Conservation (phyloP, 352 stramenopile genomes). For the Elongisporangium prolatum region DNA sequence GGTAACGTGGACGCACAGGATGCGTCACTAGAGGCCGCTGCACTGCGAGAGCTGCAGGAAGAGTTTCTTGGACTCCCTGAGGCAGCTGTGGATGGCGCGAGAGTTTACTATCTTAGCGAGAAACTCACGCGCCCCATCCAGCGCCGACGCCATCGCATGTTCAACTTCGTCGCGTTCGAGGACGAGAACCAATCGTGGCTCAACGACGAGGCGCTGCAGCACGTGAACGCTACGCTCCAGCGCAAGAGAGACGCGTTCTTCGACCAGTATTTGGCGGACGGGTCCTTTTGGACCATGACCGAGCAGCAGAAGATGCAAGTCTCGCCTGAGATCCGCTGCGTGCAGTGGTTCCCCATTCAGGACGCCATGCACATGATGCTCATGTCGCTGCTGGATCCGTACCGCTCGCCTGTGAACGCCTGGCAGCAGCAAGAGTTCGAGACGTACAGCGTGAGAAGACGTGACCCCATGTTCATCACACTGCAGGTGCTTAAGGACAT, state of each 20-base stretch:
- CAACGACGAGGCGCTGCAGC: constrained; percentile 16
- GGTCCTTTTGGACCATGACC: constrained; percentile 34
- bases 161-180: constrained; percentile 65
- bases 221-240: constrained; percentile 36
- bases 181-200: constrained; percentile 48
- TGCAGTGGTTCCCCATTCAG: constrained; percentile 55
- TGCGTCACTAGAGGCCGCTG: constrained; percentile 25
- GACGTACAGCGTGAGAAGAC: constrained; percentile 21
- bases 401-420: constrained; percentile 23
- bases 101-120: constrained; percentile 30
- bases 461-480: constrained; percentile 53
- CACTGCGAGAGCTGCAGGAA: constrained; percentile 44
- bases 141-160: constrained; percentile 42
- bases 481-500: constrained; percentile 39
- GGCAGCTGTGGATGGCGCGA: constrained; percentile 5
- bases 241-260: constrained; percentile 36
- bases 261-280: constrained; percentile 14
- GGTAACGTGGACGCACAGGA: constrained; percentile 42
- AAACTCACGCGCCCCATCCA: constrained; percentile 47
- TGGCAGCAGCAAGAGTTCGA: constrained; percentile 40
- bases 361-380: constrained; percentile 43
- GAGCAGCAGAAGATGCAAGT: constrained; percentile 35
- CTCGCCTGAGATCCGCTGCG: constrained; percentile 46
- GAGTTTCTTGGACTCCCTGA: constrained; percentile 40
- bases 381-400: constrained; percentile 16